These are phyloP conservation scores for Quercus engelmannii DNA, from an alignment of 306 rosid genomes.

Conservation along the genomic window DNA sequence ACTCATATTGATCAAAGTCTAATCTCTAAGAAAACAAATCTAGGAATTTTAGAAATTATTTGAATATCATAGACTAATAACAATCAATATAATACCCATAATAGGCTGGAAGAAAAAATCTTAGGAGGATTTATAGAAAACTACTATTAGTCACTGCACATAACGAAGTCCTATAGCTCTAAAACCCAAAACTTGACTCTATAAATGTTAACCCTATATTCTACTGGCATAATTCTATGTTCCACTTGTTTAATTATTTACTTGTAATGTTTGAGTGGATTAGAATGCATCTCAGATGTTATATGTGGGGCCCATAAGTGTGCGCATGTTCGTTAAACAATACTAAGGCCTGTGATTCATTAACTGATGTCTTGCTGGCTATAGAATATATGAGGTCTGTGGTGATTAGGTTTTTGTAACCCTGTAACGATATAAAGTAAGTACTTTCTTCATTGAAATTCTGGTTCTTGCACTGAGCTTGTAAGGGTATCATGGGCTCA, in stretches of 20 bases:
- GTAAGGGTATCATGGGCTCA: not conserved
- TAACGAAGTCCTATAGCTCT: not conserved
- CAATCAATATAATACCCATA: not conserved
- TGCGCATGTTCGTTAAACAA: not conserved
- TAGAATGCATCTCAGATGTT: not conserved
- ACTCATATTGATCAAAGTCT: too few relatives aligned
- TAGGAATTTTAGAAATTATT: not conserved
- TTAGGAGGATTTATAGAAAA: not conserved
- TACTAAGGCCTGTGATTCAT: not conserved
- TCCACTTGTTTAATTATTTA: not conserved
- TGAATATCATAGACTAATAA: not conserved
- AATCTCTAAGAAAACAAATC: too few relatives aligned
- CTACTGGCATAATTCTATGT: not conserved
- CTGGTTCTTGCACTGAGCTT: not conserved
- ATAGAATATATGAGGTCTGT: not conserved
- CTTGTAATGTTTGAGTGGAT: not conserved
- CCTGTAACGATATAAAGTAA: not conserved
- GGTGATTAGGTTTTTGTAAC: not conserved
- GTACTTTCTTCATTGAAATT: not conserved
- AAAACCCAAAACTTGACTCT: not conserved
- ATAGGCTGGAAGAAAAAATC: not conserved
- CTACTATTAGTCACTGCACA: not conserved
- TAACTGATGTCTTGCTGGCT: not conserved
- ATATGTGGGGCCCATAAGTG: not conserved
- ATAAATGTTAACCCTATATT: not conserved